These are phyloP conservation scores for Mrakia hoshinonis DNA, from an alignment of 768 basidiomycete genomes.

Conservation along the genomic window DNA sequence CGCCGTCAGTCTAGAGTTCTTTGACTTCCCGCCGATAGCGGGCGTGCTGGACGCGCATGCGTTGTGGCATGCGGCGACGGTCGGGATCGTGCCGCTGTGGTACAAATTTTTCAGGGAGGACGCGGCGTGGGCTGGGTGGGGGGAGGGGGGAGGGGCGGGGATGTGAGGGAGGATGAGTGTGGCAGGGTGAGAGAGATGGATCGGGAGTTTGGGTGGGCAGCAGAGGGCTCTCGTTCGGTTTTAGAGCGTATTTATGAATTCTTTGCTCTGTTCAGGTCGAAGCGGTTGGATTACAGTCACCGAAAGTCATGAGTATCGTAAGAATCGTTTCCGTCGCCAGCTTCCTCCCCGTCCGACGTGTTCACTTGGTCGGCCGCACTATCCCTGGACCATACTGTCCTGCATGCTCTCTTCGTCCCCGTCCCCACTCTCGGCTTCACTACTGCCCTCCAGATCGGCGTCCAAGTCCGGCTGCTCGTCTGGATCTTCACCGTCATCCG, in stretches of 20 bases:
- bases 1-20: slow-evolving; percentile 71
- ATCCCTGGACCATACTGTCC: too few species aligned
- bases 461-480: slow-evolving; percentile 12
- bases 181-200: too few species aligned
- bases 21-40: slow-evolving; percentile 79
- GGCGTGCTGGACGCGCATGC: slow-evolving; percentile 72
- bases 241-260: too few species aligned
- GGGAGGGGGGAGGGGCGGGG: background rate
- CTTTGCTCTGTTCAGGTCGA: too few species aligned
- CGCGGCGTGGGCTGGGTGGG: slow-evolving; percentile 39
- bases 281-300: too few species aligned
- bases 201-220: too few species aligned
- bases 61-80: slow-evolving; percentile 84
- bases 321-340: too few species aligned
- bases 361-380: too few species aligned
- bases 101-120: slow-evolving; percentile 75
- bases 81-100: slow-evolving; percentile 67
- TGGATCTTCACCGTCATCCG: background rate
- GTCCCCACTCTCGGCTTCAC: background rate
- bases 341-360: too few species aligned
- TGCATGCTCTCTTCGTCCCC: background rate
- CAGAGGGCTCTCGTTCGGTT: too few species aligned
- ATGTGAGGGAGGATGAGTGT: too few species aligned
- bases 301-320: too few species aligned
- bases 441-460: background rate